Evolutionary conservation across 495 filamentous ascomycete genomes (phyloP), one percentile per base, ranked within the genome.

Genomic region (Cercophora newfieldiana): DNA sequence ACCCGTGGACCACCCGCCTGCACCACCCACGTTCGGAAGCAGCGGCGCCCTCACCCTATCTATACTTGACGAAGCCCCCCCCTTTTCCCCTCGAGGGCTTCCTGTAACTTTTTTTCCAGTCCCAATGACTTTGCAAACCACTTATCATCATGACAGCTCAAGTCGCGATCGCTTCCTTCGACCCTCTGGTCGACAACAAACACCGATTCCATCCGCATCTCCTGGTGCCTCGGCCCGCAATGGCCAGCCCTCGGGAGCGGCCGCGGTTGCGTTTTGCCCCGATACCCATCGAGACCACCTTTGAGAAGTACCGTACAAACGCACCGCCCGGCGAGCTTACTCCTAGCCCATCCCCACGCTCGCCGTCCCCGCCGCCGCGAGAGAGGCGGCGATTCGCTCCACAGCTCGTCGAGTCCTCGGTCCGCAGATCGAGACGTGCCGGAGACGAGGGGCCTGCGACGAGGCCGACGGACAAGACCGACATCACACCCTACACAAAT

Each of bases 361-460:
- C 75, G 16, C 70, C 74, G 14, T 73, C 72, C 2, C 72, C 76
- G 1, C 78, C 72, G 19, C 69, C 72, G 10, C 70, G 66, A 7
- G 73, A 74, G 16, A 79, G 74, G 65, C 78, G 83, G 28, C 81
- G 80, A 55, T 89, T 91, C 67, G 78, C 84, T 7, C 87, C 88
- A 1, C 84, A 92, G 69, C 82, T 89, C 5, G 84, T 90, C 54
- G 89, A 91, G 73, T 91, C 87, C n/a, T 82, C 85, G 8, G 75
- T 77, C 8, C 82, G 86, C 19, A 80, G 87, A 60, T 82, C 82
- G 14, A 84, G 83, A 68, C 80, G 81, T 66, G 78, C 79, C 29
- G 78, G 83, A 19, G 83, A 86, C 56, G 76, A 79, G n/a, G 81
- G 78, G 14, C 82, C 79, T 18, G 82, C 82, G 24, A 83, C 81